phyloP scores from a whole-genome alignment of 169 alveolate species.

The Babesia bovis region DNA sequence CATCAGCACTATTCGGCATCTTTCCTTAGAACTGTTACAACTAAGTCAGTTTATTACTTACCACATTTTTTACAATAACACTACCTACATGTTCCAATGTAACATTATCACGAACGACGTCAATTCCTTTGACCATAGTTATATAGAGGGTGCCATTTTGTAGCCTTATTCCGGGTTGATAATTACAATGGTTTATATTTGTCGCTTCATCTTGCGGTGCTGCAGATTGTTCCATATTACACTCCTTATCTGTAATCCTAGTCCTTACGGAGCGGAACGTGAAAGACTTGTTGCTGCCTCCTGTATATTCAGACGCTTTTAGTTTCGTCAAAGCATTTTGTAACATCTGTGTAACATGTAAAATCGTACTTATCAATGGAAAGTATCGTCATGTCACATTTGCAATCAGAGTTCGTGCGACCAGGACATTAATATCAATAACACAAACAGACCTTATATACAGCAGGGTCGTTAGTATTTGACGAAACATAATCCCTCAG shows the following conservation, averaged over 20 bases:
- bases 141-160: slow-evolving; percentile 10
- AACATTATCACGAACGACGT: slow-evolving; percentile 2
- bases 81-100: slow-evolving; percentile 25
- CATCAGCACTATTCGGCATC: slow-evolving; percentile 38
- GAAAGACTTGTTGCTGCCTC: neutral
- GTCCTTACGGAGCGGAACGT: slow-evolving; percentile 2
- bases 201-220: neutral
- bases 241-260: neutral
- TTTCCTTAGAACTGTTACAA: slow-evolving; percentile 7
- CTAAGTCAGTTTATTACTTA: neutral
- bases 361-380: neutral
- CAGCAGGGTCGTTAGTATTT: slow-evolving; percentile 38
- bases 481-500: slow-evolving; percentile 29
- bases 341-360: slow-evolving; percentile 3
- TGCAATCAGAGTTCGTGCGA: too few species aligned
- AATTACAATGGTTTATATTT: neutral
- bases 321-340: slow-evolving; percentile 5
- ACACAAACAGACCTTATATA: slow-evolving; percentile 32
- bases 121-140: neutral
- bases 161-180: neutral
- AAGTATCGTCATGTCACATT: neutral
- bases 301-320: neutral
- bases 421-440: neutral
- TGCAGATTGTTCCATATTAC: neutral
- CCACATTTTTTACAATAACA: slow-evolving; percentile 31